These are phyloP conservation scores for Salvia miltiorrhiza DNA, from an alignment of 257 asterid genomes.

Conservation along the genomic window DNA sequence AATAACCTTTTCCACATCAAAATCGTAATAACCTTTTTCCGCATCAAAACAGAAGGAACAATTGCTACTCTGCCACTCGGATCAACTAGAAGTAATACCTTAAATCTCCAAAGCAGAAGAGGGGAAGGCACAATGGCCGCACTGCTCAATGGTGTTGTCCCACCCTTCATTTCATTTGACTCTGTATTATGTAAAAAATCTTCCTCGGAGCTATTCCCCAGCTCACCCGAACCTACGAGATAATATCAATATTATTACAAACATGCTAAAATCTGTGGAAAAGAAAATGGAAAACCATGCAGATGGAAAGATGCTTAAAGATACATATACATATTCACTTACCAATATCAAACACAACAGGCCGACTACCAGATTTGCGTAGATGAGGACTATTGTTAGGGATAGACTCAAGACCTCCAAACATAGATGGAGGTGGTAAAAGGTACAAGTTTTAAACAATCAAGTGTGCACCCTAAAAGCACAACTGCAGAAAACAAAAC, in stretches of 20 bases:
- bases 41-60: not conserved
- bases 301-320: not conserved
- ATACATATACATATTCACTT: constrained; percentile 17
- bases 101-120: constrained; percentile 85
- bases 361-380: constrained; percentile 93
- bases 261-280: not conserved
- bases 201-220: constrained; percentile 56
- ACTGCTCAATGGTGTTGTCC: constrained; percentile 50
- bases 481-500: constrained; percentile 28
- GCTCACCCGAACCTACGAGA: constrained; percentile 44
- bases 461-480: constrained; percentile 24
- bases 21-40: too few species aligned
- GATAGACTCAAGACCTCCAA: constrained; percentile 69
- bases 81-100: constrained; percentile 45
- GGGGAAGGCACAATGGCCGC: constrained; percentile 82
- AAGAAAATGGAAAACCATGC: constrained; percentile 8
- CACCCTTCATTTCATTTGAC: constrained; percentile 77
- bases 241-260: constrained; percentile 13
- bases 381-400: constrained; percentile 83
- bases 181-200: constrained; percentile 43
- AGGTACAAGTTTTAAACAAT: constrained; percentile 23
- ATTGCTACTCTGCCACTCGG: constrained; percentile 7
- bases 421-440: constrained; percentile 74
- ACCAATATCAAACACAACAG: constrained; percentile 82
- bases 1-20: not conserved